Percentiles rank a stretch among this genome's conserved stretches.
phyloP scores from a whole-genome alignment of 1,139 yeast species.

The Hyphopichia khmerensis region DNA sequence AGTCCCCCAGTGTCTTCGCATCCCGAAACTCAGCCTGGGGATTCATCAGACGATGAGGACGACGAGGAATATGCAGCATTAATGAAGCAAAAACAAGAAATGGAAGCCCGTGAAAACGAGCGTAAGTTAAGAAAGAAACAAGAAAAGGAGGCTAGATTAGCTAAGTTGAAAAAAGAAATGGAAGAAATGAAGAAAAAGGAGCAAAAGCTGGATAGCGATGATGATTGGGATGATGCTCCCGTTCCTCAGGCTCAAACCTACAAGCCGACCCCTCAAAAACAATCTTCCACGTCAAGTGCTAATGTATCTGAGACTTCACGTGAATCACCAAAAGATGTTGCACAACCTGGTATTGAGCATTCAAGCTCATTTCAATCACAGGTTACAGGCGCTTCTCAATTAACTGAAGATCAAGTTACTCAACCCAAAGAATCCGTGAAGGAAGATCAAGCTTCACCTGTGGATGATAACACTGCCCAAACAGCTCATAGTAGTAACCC shows the following conservation, averaged over 20 bases:
- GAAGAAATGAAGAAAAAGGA: slow-evolving; percentile 47
- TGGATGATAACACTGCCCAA: background rate
- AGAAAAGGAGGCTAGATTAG: slow-evolving; percentile 60
- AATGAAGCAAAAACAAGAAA: slow-evolving; percentile 45
- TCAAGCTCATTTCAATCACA: no score
- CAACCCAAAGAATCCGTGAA: no score
- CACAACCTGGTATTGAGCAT: no score
- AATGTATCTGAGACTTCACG: slow-evolving; percentile 4
- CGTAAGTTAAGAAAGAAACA: slow-evolving; percentile 47
- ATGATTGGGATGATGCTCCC: slow-evolving; percentile 29
- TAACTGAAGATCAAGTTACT: no score
- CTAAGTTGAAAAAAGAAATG: slow-evolving; percentile 62
- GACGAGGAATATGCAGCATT: slow-evolving; percentile 50
- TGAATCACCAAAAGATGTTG: background rate
- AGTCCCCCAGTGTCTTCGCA: no score
- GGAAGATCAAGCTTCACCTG: no score
- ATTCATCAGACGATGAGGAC: slow-evolving; percentile 35
- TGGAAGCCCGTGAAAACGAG: slow-evolving; percentile 49
- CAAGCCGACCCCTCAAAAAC: slow-evolving; percentile 15
- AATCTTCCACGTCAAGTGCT: background rate
- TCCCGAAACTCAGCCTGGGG: no score
- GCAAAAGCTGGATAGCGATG: slow-evolving; percentile 28
- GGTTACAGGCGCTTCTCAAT: no score
- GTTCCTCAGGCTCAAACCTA: slow-evolving; percentile 29
- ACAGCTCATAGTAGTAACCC: slow-evolving; percentile 37